Percentiles rank a stretch among this genome's conserved stretches.
phyloP scores from a whole-genome alignment of 2,329 filamentous ascomycete species.

The Gliomastix tumulicola region DNA sequence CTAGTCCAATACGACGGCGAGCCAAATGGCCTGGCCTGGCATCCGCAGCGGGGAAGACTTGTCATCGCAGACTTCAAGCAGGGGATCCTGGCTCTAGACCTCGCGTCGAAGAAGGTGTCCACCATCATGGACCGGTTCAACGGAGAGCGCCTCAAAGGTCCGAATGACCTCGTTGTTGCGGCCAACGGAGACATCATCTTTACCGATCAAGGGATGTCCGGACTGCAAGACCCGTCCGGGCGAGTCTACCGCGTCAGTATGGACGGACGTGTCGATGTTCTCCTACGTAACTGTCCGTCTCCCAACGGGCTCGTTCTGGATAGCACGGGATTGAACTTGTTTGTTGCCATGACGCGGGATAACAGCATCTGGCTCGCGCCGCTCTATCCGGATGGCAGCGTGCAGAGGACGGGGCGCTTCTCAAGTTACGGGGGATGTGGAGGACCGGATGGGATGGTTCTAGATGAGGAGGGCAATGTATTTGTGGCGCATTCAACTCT shows the following conservation, averaged over 20 bases:
- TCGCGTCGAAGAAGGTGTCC: background rate
- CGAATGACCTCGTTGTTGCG: constrained; percentile 6
- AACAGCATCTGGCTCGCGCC: constrained; percentile 7
- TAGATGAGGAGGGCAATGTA: constrained; percentile 6
- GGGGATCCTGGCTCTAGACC: constrained; percentile 5
- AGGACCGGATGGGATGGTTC: constrained; percentile 6
- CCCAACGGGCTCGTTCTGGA: constrained; percentile 7
- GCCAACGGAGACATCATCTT: constrained; percentile 5
- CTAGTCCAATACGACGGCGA: constrained; percentile 6
- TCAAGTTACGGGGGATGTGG: constrained; percentile 5
- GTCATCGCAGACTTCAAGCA: constrained; percentile 8
- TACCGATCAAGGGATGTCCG: constrained; percentile 7
- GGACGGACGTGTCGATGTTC: constrained; percentile 3
- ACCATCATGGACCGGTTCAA: constrained; percentile 8
- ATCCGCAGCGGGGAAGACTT: constrained; percentile 1
- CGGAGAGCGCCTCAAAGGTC: constrained; percentile 7
- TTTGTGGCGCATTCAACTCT: constrained; percentile 8
- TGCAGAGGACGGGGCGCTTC: constrained; percentile 7
- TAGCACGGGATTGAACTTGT: constrained; percentile 1
- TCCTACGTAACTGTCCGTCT: constrained; percentile 6
- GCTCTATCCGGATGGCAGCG: constrained; percentile 7
- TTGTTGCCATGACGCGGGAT: constrained; percentile 8
- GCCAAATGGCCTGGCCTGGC: constrained; percentile 8
- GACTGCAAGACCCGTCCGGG: constrained; percentile 5
- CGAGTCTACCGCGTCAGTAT: constrained; percentile 4